Percentiles rank a stretch among this genome's conserved stretches.
These are phyloP conservation scores for Colletotrichum spaethianum DNA, from an alignment of 2,329 filamentous ascomycete species.

Conservation along the genomic window DNA sequence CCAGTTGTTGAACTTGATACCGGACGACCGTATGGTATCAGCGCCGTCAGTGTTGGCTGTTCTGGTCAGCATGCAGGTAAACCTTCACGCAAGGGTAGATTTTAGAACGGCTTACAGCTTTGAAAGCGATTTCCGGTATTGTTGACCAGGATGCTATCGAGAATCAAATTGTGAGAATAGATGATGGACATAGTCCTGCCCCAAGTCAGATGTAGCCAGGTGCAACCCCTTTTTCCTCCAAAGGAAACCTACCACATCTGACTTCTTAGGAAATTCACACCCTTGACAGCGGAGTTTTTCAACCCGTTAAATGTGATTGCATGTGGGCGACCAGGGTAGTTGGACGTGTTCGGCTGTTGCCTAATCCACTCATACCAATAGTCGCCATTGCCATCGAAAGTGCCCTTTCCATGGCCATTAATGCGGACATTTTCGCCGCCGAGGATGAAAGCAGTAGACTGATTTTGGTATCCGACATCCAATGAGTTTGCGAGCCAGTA, in stretches of 20 bases:
- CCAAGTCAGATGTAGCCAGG: neutral
- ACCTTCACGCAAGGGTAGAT: constrained; percentile 18
- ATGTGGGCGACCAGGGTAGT: constrained; percentile 62
- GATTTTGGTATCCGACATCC: constrained; percentile 62
- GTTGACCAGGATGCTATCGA: constrained; percentile 64
- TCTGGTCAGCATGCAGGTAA: neutral
- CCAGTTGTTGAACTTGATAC: constrained; percentile 47
- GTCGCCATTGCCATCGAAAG: constrained; percentile 66
- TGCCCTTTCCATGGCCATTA: constrained; percentile 60
- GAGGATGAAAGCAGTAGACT: constrained; percentile 61
- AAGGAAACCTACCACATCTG: constrained; percentile 63
- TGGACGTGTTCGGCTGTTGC: constrained; percentile 48
- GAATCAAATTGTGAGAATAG: constrained; percentile 55
- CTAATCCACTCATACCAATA: constrained; percentile 64
- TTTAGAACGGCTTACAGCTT: constrained; percentile 34
- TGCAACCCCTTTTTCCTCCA: neutral
- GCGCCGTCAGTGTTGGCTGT: constrained; percentile 52
- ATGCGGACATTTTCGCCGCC: constrained; percentile 62
- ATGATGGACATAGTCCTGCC: constrained; percentile 60
- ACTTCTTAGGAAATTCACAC: constrained; percentile 61
- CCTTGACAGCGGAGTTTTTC: constrained; percentile 59
- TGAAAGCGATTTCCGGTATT: constrained; percentile 51
- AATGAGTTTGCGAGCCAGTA: constrained; percentile 63
- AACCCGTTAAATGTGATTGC: constrained; percentile 62
- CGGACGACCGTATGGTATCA: constrained; percentile 45